Evolutionary conservation across 2,329 filamentous ascomycete genomes (phyloP).

Genomic region (Colletotrichum chrysophilum): DNA sequence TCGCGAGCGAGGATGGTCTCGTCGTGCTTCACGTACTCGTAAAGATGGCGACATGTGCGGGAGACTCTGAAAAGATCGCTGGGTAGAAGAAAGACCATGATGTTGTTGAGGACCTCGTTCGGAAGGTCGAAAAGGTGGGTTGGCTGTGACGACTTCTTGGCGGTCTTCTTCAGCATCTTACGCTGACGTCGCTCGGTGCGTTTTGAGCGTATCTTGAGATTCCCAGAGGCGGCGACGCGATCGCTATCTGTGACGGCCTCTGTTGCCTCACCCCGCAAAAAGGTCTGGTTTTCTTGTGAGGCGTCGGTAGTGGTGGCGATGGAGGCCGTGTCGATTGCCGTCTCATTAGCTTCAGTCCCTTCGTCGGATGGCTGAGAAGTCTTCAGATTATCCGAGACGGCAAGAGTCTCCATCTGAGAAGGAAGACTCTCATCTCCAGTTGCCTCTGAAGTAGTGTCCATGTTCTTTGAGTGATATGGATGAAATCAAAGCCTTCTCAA

Average conservation of each 20-base stretch:
- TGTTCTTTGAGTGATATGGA: no score
- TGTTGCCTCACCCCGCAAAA: background rate
- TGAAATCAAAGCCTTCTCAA: no score
- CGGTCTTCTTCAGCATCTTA: slow-evolving; percentile 13
- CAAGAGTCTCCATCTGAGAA: background rate
- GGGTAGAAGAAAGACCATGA: slow-evolving; percentile 51
- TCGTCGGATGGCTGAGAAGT: background rate
- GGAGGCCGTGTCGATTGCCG: background rate
- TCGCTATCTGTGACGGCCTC: slow-evolving; percentile 13
- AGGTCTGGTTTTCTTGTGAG: background rate
- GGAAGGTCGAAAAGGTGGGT: slow-evolving; percentile 52
- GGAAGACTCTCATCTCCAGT: background rate
- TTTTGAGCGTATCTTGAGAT: slow-evolving; percentile 19
- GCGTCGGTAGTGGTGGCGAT: background rate
- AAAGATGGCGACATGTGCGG: slow-evolving; percentile 45
- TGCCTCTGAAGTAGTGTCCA: no score
- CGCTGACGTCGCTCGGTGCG: slow-evolving; percentile 13
- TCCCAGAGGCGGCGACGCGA: background rate
- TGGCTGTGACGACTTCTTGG: background rate
- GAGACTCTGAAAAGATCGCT: slow-evolving; percentile 55
- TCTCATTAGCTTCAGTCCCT: background rate
- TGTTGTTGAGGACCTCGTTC: slow-evolving; percentile 54
- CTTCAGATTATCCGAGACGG: background rate
- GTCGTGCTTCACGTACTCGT: slow-evolving; percentile 47
- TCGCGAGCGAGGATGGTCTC: slow-evolving; percentile 45